A percentile compares a stretch with the other conserved stretches of the same genome.
Evolutionary conservation across 2,329 filamentous ascomycete species (phyloP).

Genomic region (Colletotrichum sansevieriae): DNA sequence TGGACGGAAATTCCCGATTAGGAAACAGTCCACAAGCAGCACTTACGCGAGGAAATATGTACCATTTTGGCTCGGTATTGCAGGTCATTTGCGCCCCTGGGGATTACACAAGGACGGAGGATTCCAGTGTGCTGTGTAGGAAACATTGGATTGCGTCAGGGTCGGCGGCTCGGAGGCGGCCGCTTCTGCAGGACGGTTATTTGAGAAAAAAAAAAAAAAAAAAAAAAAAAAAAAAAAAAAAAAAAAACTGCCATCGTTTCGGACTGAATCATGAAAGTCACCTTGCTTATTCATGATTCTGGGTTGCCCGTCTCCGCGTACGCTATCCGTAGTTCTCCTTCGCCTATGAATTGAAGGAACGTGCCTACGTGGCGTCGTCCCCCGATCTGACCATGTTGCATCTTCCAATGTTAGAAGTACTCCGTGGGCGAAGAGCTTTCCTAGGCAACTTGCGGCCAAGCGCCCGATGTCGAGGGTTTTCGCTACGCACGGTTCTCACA

Average conservation of each 20-base stretch:
- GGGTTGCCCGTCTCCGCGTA: constrained; percentile 2
- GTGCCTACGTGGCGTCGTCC: no score
- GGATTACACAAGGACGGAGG: neutral
- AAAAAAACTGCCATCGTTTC: constrained; percentile 26
- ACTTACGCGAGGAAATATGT: neutral
- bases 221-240: no score
- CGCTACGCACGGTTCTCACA: constrained; percentile 14
- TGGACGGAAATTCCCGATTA: neutral
- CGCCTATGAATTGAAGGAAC: neutral
- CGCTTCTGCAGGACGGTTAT: neutral
- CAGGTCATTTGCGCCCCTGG: no score
- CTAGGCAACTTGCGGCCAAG: neutral
- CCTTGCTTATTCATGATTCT: neutral
- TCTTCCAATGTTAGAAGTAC: neutral
- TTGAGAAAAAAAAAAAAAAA: neutral
- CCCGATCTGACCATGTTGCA: neutral
- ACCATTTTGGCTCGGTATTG: neutral
- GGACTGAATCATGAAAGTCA: constrained; percentile 21
- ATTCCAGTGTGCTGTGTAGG: neutral
- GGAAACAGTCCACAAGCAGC: neutral
- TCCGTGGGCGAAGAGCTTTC: no score
- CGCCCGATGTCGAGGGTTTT: neutral
- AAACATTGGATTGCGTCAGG: constrained; percentile 6
- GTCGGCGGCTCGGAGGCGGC: neutral
- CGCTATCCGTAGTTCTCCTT: neutral